These are phyloP conservation scores for Pyrus communis DNA, from an alignment of 306 rosid genomes.

Conservation along the genomic window DNA sequence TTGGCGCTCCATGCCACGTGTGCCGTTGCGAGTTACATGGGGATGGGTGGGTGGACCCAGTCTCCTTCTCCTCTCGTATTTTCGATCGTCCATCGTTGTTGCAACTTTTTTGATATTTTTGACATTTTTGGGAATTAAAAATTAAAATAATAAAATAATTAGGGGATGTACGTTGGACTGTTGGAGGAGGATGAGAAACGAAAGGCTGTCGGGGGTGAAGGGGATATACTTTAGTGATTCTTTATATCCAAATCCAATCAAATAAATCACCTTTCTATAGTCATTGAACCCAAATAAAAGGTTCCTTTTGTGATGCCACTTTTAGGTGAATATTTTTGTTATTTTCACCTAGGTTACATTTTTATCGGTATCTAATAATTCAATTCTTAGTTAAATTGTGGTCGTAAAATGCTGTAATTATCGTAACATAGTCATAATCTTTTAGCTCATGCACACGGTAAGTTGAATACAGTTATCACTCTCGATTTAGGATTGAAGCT, in stretches of 20 bases:
- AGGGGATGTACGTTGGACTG: not conserved
- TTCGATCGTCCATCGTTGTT: not conserved
- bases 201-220: not conserved
- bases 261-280: not conserved
- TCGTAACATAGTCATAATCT: no score
- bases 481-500: no score
- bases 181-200: slow-evolving; percentile 10
- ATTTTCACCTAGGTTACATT: not conserved
- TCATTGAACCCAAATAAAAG: not conserved
- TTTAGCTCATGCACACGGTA: no score
- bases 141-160: not conserved
- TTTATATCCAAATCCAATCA: not conserved
- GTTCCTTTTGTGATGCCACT: not conserved
- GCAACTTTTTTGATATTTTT: not conserved
- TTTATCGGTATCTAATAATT: not conserved
- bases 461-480: no score
- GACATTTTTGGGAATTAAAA: not conserved
- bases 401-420: no score
- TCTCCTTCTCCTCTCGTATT: not conserved
- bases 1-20: slow-evolving; percentile 24
- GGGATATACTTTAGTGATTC: not conserved
- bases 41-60: slow-evolving; percentile 8
- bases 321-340: not conserved
- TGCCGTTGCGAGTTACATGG: slow-evolving; percentile 23
- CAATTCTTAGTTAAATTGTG: no score